Conservation (phyloP, 2,329 filamentous ascomycete genomes). For the Botryosphaeria agaves region DNA sequence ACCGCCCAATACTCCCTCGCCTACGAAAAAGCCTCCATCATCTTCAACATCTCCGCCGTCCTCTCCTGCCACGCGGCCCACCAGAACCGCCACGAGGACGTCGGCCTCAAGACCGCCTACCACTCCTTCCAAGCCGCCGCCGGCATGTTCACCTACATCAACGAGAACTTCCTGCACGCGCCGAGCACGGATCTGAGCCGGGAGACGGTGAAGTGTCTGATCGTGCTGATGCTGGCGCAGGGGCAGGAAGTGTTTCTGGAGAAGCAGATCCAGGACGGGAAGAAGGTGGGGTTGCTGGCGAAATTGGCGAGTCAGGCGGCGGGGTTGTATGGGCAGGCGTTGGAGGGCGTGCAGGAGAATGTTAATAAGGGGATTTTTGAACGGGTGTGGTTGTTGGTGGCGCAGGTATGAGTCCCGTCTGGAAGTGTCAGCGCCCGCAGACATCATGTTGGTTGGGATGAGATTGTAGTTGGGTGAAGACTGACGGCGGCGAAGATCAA, state of each 20-base stretch:
- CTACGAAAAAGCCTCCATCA: conserved; percentile 96
- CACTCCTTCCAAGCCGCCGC: conserved; percentile 96
- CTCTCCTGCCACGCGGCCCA: conserved; percentile 88
- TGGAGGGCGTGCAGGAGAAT: conserved; percentile 84
- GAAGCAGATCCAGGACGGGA: conserved; percentile 83
- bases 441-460: too few species aligned
- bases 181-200: conserved; percentile 90
- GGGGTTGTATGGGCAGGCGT: conserved; percentile 71
- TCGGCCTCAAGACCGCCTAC: conserved; percentile 88
- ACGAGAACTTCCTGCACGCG: conserved; percentile 96
- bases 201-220: conserved; percentile 89
- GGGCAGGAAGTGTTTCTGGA: conserved; percentile 95
- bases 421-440: conserved; percentile 9
- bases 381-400: conserved; percentile 75
- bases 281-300: conserved; percentile 80
- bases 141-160: conserved; percentile 99
- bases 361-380: conserved; percentile 84
- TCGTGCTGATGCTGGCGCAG: conserved; percentile 84
- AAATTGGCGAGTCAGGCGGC: conserved; percentile 86
- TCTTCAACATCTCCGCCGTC: conserved; percentile 97
- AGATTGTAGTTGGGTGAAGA: background rate
- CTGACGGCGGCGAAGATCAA: conserved; percentile 50
- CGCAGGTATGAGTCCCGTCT: conserved; percentile 32
- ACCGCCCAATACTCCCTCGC: conserved; percentile 92
- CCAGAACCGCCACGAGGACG: conserved; percentile 82